Evolutionary conservation across 768 basidiomycete species (phyloP).

Genomic region (Tylopilus subfusipes): DNA sequence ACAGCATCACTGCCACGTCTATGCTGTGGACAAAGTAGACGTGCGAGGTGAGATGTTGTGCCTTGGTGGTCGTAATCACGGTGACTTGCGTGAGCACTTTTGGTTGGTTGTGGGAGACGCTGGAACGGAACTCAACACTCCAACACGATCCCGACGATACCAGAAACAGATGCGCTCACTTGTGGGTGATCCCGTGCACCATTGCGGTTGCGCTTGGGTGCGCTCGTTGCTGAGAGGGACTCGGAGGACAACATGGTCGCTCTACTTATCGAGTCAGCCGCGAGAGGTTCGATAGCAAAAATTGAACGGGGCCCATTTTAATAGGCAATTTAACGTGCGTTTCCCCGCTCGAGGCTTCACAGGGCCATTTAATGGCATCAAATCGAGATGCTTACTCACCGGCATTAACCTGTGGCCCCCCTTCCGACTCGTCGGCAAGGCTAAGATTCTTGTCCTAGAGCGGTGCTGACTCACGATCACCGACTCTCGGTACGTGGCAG

Average conservation of each 20-base stretch:
- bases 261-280: neutral
- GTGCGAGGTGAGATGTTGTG: neutral
- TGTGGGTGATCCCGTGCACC: neutral
- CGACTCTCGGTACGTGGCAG: neutral
- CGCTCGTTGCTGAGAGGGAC: neutral
- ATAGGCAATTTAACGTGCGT: neutral
- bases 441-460: neutral
- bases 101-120: neutral
- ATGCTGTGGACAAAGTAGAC: neutral
- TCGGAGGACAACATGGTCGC: neutral
- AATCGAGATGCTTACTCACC: conserved; percentile 8
- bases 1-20: neutral
- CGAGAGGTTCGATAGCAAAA: neutral
- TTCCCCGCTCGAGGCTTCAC: conserved; percentile 6
- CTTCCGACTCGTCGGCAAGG: neutral
- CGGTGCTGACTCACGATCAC: neutral
- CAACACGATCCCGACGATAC: neutral
- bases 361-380: neutral
- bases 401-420: neutral
- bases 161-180: conserved; percentile 9
- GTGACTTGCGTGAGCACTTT: neutral
- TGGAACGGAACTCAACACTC: neutral
- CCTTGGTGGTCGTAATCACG: neutral
- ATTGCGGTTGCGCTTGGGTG: neutral
- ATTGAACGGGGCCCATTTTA: conserved; percentile 1